These are phyloP conservation scores for Colletotrichum sp. DNA, from an alignment of 2,329 filamentous ascomycete species.

Conservation along the genomic window DNA sequence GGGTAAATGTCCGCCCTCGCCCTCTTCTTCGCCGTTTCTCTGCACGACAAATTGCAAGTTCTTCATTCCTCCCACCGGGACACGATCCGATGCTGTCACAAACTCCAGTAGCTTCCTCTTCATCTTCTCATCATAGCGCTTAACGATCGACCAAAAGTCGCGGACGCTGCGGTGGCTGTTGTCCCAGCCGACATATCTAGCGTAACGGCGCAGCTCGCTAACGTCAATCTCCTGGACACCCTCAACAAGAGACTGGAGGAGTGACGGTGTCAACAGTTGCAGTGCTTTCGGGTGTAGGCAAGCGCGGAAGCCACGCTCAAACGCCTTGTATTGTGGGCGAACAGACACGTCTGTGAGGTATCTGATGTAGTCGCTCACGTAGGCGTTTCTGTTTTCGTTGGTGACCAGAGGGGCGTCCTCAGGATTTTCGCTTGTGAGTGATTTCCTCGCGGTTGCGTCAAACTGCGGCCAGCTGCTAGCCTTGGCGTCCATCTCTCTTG, in stretches of 20 bases:
- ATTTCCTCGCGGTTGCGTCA: slow-evolving; percentile 28
- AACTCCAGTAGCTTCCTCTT: slow-evolving; percentile 85
- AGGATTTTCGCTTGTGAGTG: slow-evolving; percentile 41
- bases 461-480: slow-evolving; percentile 60
- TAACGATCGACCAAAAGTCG: slow-evolving; percentile 86
- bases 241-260: slow-evolving; percentile 81
- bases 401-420: slow-evolving; percentile 77
- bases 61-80: slow-evolving; percentile 85
- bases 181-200: slow-evolving; percentile 84
- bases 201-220: slow-evolving; percentile 69
- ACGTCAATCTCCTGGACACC: slow-evolving; percentile 84
- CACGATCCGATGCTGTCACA: slow-evolving; percentile 89
- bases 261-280: slow-evolving; percentile 70
- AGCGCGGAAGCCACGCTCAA: slow-evolving; percentile 79
- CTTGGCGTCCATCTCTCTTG: slow-evolving; percentile 57
- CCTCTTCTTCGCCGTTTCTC: slow-evolving; percentile 71
- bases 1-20: slow-evolving; percentile 66
- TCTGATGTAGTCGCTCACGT: slow-evolving; percentile 82
- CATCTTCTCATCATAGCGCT: slow-evolving; percentile 69
- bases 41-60: slow-evolving; percentile 86
- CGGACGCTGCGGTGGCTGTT: slow-evolving; percentile 71
- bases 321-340: slow-evolving; percentile 78
- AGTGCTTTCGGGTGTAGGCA: slow-evolving; percentile 77
- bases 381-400: slow-evolving; percentile 77
- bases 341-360: slow-evolving; percentile 84